A percentile compares a stretch with the other conserved stretches of the same genome.
These are phyloP conservation scores for Rhexocercosporidium sp. DNA, from an alignment of 2,329 filamentous ascomycete species.

Conservation along the genomic window DNA sequence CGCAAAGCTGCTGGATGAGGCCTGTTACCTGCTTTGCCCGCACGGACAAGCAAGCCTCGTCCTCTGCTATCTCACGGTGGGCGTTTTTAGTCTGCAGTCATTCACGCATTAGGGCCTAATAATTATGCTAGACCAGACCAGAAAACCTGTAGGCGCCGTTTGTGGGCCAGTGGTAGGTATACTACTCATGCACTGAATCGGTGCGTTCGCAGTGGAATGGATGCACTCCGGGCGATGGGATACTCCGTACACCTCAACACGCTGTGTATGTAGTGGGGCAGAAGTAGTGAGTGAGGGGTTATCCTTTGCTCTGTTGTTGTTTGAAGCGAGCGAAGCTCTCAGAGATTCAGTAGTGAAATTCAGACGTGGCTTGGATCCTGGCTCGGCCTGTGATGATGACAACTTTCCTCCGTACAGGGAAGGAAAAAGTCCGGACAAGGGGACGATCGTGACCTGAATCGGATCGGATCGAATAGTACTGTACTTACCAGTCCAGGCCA, in stretches of 20 bases:
- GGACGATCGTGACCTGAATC: neutral
- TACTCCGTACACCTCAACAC: neutral
- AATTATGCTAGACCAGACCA: no score
- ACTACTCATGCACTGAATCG: neutral
- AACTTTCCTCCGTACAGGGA: neutral
- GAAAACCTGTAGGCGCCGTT: neutral
- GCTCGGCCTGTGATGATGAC: slow-evolving; percentile 3
- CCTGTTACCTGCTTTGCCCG: neutral
- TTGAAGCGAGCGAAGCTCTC: neutral
- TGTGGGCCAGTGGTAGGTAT: neutral
- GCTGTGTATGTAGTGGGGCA: neutral
- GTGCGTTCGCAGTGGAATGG: neutral
- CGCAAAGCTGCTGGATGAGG: slow-evolving; percentile 6
- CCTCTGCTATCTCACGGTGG: neutral
- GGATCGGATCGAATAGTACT: neutral
- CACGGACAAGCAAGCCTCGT: neutral
- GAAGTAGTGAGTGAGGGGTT: neutral
- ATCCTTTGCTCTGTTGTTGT: neutral
- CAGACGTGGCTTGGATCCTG: neutral
- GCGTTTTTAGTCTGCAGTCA: neutral
- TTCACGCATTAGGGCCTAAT: no score
- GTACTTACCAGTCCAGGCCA: neutral
- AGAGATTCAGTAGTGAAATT: no score
- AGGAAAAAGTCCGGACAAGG: slow-evolving; percentile 1
- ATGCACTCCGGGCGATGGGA: neutral